Evolutionary conservation across 176 grass and related monocot species (phyloP), one percentile per base, ranked within the genome.

Genomic region (Canna indica): DNA sequence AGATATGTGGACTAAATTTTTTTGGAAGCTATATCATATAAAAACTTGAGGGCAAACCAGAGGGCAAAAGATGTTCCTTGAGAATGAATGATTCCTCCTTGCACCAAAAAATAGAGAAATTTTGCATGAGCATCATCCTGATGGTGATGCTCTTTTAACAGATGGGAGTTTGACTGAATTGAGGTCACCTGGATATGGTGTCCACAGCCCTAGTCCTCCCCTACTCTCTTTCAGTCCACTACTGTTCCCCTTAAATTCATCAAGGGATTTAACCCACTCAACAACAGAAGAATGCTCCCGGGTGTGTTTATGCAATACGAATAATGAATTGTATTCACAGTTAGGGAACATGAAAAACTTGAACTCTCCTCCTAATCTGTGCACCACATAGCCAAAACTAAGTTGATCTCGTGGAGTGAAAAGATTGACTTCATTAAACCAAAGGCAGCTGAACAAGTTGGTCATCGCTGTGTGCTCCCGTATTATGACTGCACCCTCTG

Each of bases 391-490:
- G 13, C 94, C 94, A 56, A 99, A 99, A 84, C 94, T 99, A 64
- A 99, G 85, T 79, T 99, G 94, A 77, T 99, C 94, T 22, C 94
- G 72, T 33, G 94, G 94, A 0, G 94, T 99, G 69, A 99, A 90
- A 52, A 99, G 89, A 26, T 99, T 93, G 39, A 99, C 94, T 68
- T 99, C 94, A 0, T 99, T 99, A 77, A 99, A 99, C 94, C 94
- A 99, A 30, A 99, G 94, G 31, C 67, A 69, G 67, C 67, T 47
- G 67, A 69, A 69, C 42, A 47, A 69, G 35, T 69, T 47, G 25
- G 80, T 83, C 78, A 90, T 85, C 5, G 82, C 80, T 0, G 94
- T 99, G 73, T 99, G 94, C 62, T 99, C 94, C 30, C 89, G 75
- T 72, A 99, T 99, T 71, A 99, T 65, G 58, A 99, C 94, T 0